These are phyloP conservation scores for Cyclotella atomus DNA, from an alignment of 108 stramenopile genomes.

Conservation along the genomic window DNA sequence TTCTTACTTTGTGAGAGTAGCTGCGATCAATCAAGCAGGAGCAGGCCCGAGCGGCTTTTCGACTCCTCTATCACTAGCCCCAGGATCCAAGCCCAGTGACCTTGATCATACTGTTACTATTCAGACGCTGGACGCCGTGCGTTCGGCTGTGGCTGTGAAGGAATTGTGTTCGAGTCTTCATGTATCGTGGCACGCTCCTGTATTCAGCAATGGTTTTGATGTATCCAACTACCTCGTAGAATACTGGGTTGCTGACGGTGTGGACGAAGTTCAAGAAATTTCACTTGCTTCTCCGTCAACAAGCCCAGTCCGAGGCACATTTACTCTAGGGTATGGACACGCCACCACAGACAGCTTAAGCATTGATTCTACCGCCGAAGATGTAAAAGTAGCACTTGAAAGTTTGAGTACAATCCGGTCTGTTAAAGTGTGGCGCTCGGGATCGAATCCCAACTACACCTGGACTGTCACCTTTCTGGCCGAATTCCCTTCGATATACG, in stretches of 20 bases:
- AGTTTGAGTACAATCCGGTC: conserved; percentile 57
- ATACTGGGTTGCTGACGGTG: conserved; percentile 62
- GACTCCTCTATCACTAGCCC: conserved; percentile 38
- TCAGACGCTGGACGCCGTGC: conserved; percentile 33
- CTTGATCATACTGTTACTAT: conserved; percentile 56
- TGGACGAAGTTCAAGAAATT: conserved; percentile 58
- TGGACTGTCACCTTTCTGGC: conserved; percentile 76
- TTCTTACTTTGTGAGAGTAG: no score
- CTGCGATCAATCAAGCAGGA: no score
- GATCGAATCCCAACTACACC: conserved; percentile 35
- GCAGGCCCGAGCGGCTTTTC: conserved; percentile 36
- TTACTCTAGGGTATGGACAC: conserved; percentile 27
- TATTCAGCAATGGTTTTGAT: conserved; percentile 55
- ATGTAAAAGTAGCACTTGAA: conserved; percentile 57
- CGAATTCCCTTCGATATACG: conserved; percentile 53
- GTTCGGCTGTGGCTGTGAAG: conserved; percentile 56
- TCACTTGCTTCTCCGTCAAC: conserved; percentile 21
- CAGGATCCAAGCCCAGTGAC: conserved; percentile 53
- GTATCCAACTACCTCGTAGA: conserved; percentile 65
- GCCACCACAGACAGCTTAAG: conserved; percentile 39
- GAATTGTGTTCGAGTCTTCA: conserved; percentile 69
- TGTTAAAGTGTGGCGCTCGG: conserved; percentile 51
- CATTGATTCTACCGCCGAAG: conserved; percentile 57
- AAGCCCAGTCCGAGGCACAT: conserved; percentile 31
- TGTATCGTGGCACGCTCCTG: conserved; percentile 62